Evolutionary conservation across 192 early-diverging fungal genomes (phyloP).

Genomic region (Anaeromyces robustus): DNA sequence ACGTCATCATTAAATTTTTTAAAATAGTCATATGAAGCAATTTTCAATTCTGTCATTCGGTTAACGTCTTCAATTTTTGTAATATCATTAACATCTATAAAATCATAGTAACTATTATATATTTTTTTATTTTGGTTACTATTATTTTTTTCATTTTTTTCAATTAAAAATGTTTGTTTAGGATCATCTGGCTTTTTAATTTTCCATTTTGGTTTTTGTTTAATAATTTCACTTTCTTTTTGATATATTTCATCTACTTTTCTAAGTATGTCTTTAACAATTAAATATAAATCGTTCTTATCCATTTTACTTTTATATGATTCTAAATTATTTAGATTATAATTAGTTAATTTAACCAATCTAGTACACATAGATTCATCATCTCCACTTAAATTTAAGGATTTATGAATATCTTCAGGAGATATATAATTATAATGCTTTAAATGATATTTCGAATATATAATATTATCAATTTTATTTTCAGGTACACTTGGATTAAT

Average conservation of each 20-base stretch:
- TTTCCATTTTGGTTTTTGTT: background rate
- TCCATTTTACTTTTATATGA: background rate
- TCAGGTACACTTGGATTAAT: background rate
- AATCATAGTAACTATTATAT: background rate
- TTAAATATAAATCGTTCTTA: background rate
- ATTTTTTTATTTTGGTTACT: background rate
- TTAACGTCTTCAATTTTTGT: background rate
- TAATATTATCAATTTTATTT: background rate
- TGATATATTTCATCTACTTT: background rate
- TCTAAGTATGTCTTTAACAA: background rate
- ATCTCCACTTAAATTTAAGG: background rate
- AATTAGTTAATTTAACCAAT: background rate
- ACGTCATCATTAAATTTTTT: background rate
- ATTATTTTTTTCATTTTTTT: background rate
- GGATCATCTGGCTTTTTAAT: background rate
- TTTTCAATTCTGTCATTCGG: background rate
- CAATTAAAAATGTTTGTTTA: background rate
- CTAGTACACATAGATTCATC: background rate
- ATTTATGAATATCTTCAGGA: background rate
- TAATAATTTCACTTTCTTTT: background rate
- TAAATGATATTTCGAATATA: background rate
- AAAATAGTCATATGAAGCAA: background rate
- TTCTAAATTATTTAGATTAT: background rate
- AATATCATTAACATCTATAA: background rate
- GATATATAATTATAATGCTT: background rate